These are phyloP conservation scores for Pseudocercospora vitis DNA, from an alignment of 2,329 filamentous ascomycete genomes.

Conservation along the genomic window DNA sequence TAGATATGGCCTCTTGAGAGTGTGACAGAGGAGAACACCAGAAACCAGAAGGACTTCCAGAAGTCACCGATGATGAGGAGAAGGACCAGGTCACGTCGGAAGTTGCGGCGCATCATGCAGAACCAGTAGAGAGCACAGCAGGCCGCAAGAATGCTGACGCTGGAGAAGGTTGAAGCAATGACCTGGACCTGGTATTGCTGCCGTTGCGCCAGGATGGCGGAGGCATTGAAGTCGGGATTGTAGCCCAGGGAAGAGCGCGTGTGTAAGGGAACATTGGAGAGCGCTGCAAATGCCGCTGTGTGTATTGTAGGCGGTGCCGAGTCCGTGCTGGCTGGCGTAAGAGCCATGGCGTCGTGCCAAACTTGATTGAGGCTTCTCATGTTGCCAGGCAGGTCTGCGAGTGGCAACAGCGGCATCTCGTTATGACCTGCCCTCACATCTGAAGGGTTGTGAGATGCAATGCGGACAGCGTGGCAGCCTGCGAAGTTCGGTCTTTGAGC, in stretches of 20 bases:
- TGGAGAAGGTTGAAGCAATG: slow-evolving; percentile 38
- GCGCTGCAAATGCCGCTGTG: background rate
- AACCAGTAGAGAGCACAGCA: slow-evolving; percentile 69
- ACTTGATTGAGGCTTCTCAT: background rate
- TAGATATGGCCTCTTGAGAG: slow-evolving; percentile 50
- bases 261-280: background rate
- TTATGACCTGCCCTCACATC: background rate
- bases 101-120: slow-evolving; percentile 68
- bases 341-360: slow-evolving; percentile 1
- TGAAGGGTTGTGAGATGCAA: background rate
- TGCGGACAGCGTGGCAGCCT: background rate
- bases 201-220: slow-evolving; percentile 16
- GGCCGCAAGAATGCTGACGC: slow-evolving; percentile 58
- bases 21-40: slow-evolving; percentile 63
- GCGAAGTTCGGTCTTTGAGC: background rate
- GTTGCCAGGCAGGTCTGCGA: background rate
- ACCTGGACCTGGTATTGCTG: slow-evolving; percentile 36
- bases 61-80: slow-evolving; percentile 71
- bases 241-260: slow-evolving; percentile 15
- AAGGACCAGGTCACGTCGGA: slow-evolving; percentile 74
- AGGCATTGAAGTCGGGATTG: slow-evolving; percentile 25
- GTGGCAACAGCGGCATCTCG: slow-evolving; percentile 2
- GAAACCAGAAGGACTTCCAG: slow-evolving; percentile 67
- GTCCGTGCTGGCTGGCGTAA: background rate
- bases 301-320: background rate